Conservation (phyloP, 805 yeast species). For the Candida insectorum region DNA sequence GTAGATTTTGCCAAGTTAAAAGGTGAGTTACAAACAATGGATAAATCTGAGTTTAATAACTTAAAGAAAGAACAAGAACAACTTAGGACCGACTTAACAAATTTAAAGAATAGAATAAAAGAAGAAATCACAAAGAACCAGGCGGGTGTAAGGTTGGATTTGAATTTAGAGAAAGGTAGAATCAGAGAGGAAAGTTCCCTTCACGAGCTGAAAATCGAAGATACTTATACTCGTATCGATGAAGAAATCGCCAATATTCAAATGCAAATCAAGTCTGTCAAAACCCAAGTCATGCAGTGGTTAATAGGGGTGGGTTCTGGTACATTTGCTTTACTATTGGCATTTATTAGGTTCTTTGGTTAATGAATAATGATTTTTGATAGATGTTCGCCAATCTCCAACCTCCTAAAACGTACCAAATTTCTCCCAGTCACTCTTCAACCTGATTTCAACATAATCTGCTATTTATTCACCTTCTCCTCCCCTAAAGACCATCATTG, state of each 20-base stretch:
- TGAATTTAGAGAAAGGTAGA: constrained; percentile 91
- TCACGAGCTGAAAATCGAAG: constrained; percentile 91
- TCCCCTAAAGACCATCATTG: too few relatives aligned
- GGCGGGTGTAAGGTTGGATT: constrained; percentile 86
- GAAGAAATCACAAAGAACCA: constrained; percentile 90
- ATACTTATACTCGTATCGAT: constrained; percentile 90
- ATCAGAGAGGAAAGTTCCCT: constrained; percentile 90
- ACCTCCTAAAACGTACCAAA: too few relatives aligned
- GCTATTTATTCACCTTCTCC: too few relatives aligned
- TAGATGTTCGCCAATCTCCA: too few relatives aligned
- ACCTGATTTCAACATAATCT: too few relatives aligned
- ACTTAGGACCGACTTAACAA: constrained; percentile 78
- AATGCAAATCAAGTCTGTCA: constrained; percentile 91
- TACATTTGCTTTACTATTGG: constrained; percentile 90
- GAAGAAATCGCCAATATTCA: constrained; percentile 94
- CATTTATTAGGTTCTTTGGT: constrained; percentile 80
- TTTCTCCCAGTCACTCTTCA: too few relatives aligned
- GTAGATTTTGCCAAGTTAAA: constrained; percentile 94
- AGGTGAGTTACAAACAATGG: constrained; percentile 87
- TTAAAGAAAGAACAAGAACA: constrained; percentile 86
- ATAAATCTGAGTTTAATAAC: constrained; percentile 77
- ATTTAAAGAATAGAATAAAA: constrained; percentile 74
- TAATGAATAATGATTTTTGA: constrained; percentile 16
- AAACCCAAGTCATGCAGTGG: constrained; percentile 98
- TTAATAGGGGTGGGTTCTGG: constrained; percentile 97